phyloP scores from a whole-genome alignment of 2,329 filamentous ascomycete genomes.

The Stagonosporopsis chrysanthemi region DNA sequence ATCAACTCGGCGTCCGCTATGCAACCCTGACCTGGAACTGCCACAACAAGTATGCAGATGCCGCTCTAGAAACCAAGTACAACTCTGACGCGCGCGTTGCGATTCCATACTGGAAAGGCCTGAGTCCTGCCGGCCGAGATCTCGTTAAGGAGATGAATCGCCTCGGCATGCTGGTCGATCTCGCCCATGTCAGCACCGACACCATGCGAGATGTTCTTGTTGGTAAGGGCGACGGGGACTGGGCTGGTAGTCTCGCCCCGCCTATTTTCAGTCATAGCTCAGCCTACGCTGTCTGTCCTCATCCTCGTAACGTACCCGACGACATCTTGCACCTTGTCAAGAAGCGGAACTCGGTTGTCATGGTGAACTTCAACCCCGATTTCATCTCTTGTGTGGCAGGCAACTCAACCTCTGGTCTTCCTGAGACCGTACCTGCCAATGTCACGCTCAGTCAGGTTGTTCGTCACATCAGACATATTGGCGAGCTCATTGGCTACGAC shows the following conservation, averaged over 20 bases:
- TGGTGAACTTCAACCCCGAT: conserved; percentile 87
- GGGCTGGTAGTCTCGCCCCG: conserved; percentile 78
- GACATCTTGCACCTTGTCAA: conserved; percentile 81
- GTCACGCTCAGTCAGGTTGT: conserved; percentile 80
- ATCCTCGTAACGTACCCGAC: conserved; percentile 90
- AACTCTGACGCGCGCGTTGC: conserved; percentile 50
- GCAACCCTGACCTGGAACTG: conserved; percentile 92
- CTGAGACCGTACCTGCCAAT: conserved; percentile 71
- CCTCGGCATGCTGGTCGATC: conserved; percentile 91
- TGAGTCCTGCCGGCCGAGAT: conserved; percentile 72
- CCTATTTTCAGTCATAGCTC: conserved; percentile 91
- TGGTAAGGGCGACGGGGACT: conserved; percentile 58
- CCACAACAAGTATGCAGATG: conserved; percentile 88
- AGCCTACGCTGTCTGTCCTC: conserved; percentile 79
- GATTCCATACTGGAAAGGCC: conserved; percentile 71
- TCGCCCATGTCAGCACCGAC: conserved; percentile 78
- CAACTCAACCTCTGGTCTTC: conserved; percentile 68
- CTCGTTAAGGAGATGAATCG: conserved; percentile 92
- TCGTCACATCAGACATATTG: conserved; percentile 83
- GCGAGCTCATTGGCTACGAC: conserved; percentile 81
- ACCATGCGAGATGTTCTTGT: conserved; percentile 86
- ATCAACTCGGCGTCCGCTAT: conserved; percentile 83
- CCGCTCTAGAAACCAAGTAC: conserved; percentile 68
- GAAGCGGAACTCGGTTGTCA: conserved; percentile 76
- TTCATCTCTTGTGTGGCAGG: conserved; percentile 79